Evolutionary conservation across 352 stramenopile species (phyloP).

Genomic region (Pythium rishiriense): DNA sequence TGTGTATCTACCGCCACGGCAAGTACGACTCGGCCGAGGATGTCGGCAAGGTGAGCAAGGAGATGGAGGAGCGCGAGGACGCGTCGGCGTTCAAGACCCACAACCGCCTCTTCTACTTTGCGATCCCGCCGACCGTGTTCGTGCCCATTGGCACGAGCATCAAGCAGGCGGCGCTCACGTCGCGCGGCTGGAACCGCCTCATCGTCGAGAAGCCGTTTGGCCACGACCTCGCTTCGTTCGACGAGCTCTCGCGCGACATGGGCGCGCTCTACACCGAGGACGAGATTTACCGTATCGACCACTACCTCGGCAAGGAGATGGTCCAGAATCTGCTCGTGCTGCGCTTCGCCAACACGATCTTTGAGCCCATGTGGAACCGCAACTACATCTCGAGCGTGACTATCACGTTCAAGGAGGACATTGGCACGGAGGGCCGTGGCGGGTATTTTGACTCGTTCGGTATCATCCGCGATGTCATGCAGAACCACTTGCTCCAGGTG

Average conservation of each 20-base stretch:
- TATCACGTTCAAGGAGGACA: constrained; percentile 98
- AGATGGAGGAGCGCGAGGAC: constrained; percentile 69
- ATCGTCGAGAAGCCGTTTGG: constrained; percentile 99
- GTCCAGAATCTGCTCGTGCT: constrained; percentile 97
- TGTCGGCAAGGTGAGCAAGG: constrained; percentile 65
- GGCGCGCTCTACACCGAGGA: constrained; percentile 78
- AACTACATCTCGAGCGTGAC: constrained; percentile 95
- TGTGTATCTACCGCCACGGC: constrained; percentile 77
- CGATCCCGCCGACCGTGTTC: constrained; percentile 96
- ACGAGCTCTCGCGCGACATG: constrained; percentile 90
- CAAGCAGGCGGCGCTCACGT: constrained; percentile 87
- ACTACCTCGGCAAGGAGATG: constrained; percentile 98
- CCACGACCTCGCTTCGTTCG: constrained; percentile 92
- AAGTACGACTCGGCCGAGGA: constrained; percentile 86
- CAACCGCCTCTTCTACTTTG: constrained; percentile 96
- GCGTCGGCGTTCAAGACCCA: constrained; percentile 45
- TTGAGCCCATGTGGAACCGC: constrained; percentile 97
- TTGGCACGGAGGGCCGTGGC: constrained; percentile 94
- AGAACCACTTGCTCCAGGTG: constrained; percentile 99
- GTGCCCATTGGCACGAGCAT: constrained; percentile 92
- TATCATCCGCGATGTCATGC: constrained; percentile 99
- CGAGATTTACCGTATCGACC: constrained; percentile 97
- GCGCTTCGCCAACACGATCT: constrained; percentile 97
- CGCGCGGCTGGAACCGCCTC: constrained; percentile 93
- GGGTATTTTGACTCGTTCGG: constrained; percentile 98